Base-by-base conservation (phyloP, 2,329 filamentous ascomycete species). In the Esteya vermicola region DNA sequence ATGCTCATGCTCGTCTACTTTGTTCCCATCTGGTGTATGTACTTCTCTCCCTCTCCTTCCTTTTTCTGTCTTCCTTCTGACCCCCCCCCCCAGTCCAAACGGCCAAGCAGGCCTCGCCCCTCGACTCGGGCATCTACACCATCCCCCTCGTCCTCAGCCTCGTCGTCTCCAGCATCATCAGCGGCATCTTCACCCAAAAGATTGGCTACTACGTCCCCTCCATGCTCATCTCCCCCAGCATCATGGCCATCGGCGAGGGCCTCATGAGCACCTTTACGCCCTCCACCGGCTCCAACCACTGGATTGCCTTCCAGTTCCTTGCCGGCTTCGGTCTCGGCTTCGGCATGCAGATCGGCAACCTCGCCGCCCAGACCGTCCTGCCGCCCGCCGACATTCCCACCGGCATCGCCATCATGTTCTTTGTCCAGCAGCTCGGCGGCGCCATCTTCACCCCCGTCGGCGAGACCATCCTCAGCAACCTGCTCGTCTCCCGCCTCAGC, bases 291-390 rank as follows among this genome's bases (percentile, higher is more conserved):
- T 62, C 65, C 2, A 54, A 60, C 2, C 62, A 69, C 43, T 79
- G 75, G 75, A 72, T 77, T 41, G 70, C 61, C 12, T 78, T 62
- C 49, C 72, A 78, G 49, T 70, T 74, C 40, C 51, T 79, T 16
- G 59, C 67, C 7, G 75, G 75, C n/a, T 67, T 75, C 36, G 75
- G 75, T 1, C 51, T 77, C 4, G 75, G 75, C 3, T 57, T 72
- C 21, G 68, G 70, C 7, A 70, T 80, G 60, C 73, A 78, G 49
- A 66, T 71, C 4, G 60, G 68, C 14, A 59, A 63, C 40, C 65
- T 78, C 18, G 72, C 72, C 3, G 63, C 70, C 4, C 72, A 76
- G 49, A 65, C 72, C 0, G 66, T 70, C 0, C 58, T 76, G 9
- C 57, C 59, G 13, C 58, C 59, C 25, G 60, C 66, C 14, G 70